A percentile compares a stretch with the other conserved stretches of the same genome.
These are phyloP conservation scores for Penicillium waksmanii DNA, from an alignment of 495 filamentous ascomycete species.

Conservation along the genomic window DNA sequence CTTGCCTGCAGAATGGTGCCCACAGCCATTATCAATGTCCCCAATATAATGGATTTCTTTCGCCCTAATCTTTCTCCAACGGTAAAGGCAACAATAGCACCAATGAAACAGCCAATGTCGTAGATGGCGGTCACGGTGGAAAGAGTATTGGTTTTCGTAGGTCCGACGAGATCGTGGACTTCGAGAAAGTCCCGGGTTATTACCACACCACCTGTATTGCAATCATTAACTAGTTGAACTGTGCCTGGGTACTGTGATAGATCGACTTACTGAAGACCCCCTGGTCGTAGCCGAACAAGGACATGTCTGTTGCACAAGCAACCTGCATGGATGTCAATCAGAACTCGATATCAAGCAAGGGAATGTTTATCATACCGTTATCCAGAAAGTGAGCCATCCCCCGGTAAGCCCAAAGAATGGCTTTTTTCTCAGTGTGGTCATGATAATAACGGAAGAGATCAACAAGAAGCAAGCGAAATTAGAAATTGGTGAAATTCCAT, in stretches of 20 bases:
- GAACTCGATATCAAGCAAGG: background rate
- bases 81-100: slow-evolving; percentile 12
- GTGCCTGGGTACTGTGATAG: background rate
- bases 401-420: no score
- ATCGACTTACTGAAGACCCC: slow-evolving; percentile 26
- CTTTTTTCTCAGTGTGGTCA: no score
- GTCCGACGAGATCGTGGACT: background rate
- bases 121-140: slow-evolving; percentile 22
- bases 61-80: slow-evolving; percentile 50
- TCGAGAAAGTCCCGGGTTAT: background rate
- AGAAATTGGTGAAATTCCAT: no score
- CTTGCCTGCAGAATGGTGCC: slow-evolving; percentile 57
- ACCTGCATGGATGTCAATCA: slow-evolving; percentile 2
- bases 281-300: slow-evolving; percentile 37
- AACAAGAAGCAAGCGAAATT: no score
- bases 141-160: slow-evolving; percentile 6
- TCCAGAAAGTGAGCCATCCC: no score
- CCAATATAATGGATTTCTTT: slow-evolving; percentile 51
- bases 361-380: no score
- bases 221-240: background rate
- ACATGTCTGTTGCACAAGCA: slow-evolving; percentile 16
- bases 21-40: slow-evolving; percentile 51
- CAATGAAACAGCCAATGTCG: slow-evolving; percentile 16
- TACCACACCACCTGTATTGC: background rate
- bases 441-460: no score